Base-by-base conservation (phyloP, 441 rosid species). In the Populus tomentosa region DNA sequence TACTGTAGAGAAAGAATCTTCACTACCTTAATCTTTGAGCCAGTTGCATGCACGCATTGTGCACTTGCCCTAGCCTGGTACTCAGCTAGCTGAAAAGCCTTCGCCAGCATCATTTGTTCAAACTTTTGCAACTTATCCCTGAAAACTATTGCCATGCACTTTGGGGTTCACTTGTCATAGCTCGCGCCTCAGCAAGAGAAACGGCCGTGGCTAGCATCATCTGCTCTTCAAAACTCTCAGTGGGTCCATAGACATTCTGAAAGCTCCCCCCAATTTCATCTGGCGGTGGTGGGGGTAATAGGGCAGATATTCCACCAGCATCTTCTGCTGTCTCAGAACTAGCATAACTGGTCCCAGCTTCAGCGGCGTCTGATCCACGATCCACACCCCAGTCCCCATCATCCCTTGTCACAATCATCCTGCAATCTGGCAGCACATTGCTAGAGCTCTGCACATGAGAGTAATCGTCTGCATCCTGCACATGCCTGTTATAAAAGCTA, bases 181-280 rank as follows among this genome's bases (percentile, higher is more conserved):
- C 84, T 83, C 87, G 87, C 72, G 92, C 94, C 82, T 95, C 98
- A 14, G 97, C 97, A 61, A 95, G 85, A 86, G 98, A 92, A 67
- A 91, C 91, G 50, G 99, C 95, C 98, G 90, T 89, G 38, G 98
- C 98, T 72, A 95, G 79, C 97, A 93, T 93, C 97, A 93, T 93
- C 83, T 95, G 97, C 76, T 95, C 99, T 85, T 95, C 99, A 69
- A 84, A 95, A 85, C 85, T 93, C 86, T 91, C 97, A 3, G 91
- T 83, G 14, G 90, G 84, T 28, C 79, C 84, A 7, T 89, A 83
- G 63, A 84, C 72, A 79, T 73, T 84, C 50, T 83, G 88, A 69
- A 88, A 88, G 79, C 78, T 71, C 11, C 69, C 79, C 30, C 78
- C 83, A 6, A 73, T 76, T 65, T 80, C 88, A 75, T 86, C 88